Evolutionary conservation across 371 early-diverging fungal genomes (phyloP).

Genomic region (Mycotypha africana): DNA sequence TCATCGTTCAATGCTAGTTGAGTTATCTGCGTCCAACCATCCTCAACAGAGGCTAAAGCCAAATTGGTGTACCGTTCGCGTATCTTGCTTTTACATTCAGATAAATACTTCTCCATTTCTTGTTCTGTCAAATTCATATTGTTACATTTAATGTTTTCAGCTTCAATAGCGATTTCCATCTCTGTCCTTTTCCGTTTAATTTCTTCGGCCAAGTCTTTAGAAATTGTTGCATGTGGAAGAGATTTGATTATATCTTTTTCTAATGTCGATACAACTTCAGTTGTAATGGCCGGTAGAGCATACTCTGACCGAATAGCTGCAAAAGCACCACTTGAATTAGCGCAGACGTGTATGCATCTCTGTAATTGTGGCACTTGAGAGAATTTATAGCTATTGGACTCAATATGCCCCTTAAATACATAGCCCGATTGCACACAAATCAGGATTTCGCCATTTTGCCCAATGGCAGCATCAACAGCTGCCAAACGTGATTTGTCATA

Average conservation of each 20-base stretch:
- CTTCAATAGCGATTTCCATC: background rate
- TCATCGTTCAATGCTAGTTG: slow-evolving; percentile 4
- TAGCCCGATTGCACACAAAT: slow-evolving; percentile 45
- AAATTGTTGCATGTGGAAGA: slow-evolving; percentile 26
- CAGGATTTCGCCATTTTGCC: slow-evolving; percentile 48
- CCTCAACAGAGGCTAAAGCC: slow-evolving; percentile 1
- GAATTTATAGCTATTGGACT: slow-evolving; percentile 20
- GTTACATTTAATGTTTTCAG: background rate
- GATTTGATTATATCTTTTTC: slow-evolving; percentile 26
- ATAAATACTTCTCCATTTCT: no score
- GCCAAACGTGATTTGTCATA: slow-evolving; percentile 26
- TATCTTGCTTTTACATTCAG: no score
- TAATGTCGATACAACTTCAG: slow-evolving; percentile 14
- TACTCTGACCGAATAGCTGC: slow-evolving; percentile 52
- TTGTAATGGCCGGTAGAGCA: background rate
- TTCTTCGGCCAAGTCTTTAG: background rate
- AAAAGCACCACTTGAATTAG: slow-evolving; percentile 56
- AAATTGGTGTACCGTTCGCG: no score
- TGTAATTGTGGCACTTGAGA: slow-evolving; percentile 43
- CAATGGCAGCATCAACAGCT: slow-evolving; percentile 42
- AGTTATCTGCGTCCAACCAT: slow-evolving; percentile 13
- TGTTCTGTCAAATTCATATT: slow-evolving; percentile 2
- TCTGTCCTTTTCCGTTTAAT: background rate
- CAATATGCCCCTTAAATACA: slow-evolving; percentile 42
- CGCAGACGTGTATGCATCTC: slow-evolving; percentile 45